Conservation (phyloP, 345 rosid genomes). For the Acer yangbiense region DNA sequence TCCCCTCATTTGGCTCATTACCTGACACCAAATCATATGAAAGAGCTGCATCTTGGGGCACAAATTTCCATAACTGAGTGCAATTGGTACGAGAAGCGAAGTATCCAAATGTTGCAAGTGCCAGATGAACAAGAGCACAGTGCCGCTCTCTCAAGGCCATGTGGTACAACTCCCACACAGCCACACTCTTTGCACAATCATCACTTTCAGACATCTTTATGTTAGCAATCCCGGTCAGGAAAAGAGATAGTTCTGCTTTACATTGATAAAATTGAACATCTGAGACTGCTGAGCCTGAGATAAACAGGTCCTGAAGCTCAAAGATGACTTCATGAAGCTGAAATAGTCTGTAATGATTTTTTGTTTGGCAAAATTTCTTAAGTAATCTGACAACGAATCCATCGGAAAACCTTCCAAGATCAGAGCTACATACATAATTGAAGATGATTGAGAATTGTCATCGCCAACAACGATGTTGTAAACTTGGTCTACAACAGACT, state of each 20-base stretch:
- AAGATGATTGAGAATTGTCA: slow-evolving; percentile 42
- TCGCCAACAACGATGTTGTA: slow-evolving; percentile 44
- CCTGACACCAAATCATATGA: slow-evolving; percentile 64
- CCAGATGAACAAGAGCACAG: slow-evolving; percentile 81
- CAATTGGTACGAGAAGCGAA: slow-evolving; percentile 83
- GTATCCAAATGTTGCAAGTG: slow-evolving; percentile 73
- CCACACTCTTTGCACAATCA: slow-evolving; percentile 62
- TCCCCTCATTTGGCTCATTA: slow-evolving; percentile 58
- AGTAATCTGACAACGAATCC: slow-evolving; percentile 50
- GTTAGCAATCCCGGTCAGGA: slow-evolving; percentile 68
- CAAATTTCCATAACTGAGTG: slow-evolving; percentile 83
- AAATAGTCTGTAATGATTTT: slow-evolving; percentile 59
- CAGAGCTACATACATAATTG: slow-evolving; percentile 56
- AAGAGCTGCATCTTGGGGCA: slow-evolving; percentile 82
- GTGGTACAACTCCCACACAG: slow-evolving; percentile 79
- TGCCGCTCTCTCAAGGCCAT: slow-evolving; percentile 73
- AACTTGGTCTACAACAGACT: slow-evolving; percentile 58
- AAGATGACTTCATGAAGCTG: slow-evolving; percentile 45
- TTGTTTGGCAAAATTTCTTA: slow-evolving; percentile 51
- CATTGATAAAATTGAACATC: slow-evolving; percentile 43
- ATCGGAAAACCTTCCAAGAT: slow-evolving; percentile 81
- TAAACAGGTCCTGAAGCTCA: slow-evolving; percentile 69
- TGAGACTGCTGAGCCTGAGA: slow-evolving; percentile 42
- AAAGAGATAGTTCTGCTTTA: slow-evolving; percentile 69
- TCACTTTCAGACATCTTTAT: slow-evolving; percentile 62